Base-by-base conservation (phyloP, 148 eudicot genomes). In the Persicaria maculosa region DNA sequence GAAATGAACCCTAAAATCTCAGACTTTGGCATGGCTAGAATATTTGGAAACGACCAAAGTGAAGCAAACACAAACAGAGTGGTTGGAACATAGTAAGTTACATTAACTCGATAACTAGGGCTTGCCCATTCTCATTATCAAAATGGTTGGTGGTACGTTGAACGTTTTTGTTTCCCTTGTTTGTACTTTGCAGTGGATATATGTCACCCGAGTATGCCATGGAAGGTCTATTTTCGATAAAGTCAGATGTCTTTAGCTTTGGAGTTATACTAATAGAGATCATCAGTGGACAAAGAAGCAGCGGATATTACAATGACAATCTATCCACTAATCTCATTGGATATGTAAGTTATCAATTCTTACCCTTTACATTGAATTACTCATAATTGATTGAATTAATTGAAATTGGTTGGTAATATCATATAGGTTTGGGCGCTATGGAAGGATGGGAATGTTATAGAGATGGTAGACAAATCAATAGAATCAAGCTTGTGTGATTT, bases 221-320 rank as follows among this genome's bases (percentile, higher is more conserved):
- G 80, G 80, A 78, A 0, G 89, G 89, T 14, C 61, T 76, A 15
- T 83, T 79, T 40, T 86, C 86, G 0, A 72, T 75, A 2, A 83
- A 81, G 17, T 81, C 82, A 0, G 89, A 86, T 69, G 82, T 81
- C 6, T 86, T 73, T 48, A 87, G 93, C 74, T 87, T 82, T 11
- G 93, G 88, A 7, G 81, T 87, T 4, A 78, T 87, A 64, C 47
- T 83, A 16, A 44, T 89, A 8, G 91, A 87, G 74, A 81, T 88
- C 12, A 20, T 86, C 17, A 86, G 83, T 54, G 88, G 86, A 3
- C 68, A 53, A 22, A 70, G 12, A 31, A 74, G 59, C 52, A 74
- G 50, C 14, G 44, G 59, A 9, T 74, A 50, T 17, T 74, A 74
- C 68, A 48, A 48, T 47, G 73, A 47, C 54, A 53, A 71, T 71